These are phyloP conservation scores for Leccinum sublutescens DNA, from an alignment of 768 basidiomycete species.

Conservation along the genomic window DNA sequence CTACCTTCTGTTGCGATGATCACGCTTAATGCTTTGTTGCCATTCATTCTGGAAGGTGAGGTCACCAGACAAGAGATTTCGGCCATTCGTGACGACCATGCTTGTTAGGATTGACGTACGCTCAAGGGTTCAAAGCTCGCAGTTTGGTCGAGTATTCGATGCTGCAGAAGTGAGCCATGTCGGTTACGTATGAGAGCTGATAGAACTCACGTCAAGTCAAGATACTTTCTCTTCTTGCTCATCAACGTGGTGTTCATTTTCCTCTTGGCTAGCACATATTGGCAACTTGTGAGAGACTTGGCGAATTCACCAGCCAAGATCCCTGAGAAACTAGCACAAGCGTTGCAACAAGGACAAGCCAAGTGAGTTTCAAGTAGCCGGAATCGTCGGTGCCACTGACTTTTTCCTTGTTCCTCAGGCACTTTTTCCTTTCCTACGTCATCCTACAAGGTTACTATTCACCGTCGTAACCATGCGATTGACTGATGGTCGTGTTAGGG, in stretches of 20 bases:
- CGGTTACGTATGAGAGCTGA: neutral
- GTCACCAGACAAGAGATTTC: neutral
- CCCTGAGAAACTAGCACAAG: slow-evolving; percentile 86
- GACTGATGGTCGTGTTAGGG: slow-evolving; percentile 40
- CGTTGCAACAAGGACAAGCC: slow-evolving; percentile 75
- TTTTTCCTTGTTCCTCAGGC: slow-evolving; percentile 36
- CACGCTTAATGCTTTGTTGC: slow-evolving; percentile 81
- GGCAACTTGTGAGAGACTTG: slow-evolving; percentile 86
- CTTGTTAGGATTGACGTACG: slow-evolving; percentile 66
- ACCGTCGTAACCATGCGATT: neutral
- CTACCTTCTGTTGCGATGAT: slow-evolving; percentile 91
- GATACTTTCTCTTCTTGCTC: slow-evolving; percentile 92
- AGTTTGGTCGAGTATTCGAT: slow-evolving; percentile 94
- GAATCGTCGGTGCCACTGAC: slow-evolving; percentile 12
- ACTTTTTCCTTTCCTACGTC: slow-evolving; percentile 85
- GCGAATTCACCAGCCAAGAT: slow-evolving; percentile 93
- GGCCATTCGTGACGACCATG: neutral
- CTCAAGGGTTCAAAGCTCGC: slow-evolving; percentile 87
- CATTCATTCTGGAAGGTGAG: slow-evolving; percentile 85
- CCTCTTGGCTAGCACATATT: slow-evolving; percentile 87
- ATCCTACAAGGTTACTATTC: slow-evolving; percentile 66
- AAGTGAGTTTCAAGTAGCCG: slow-evolving; percentile 39
- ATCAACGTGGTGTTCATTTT: slow-evolving; percentile 95
- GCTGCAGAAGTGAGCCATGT: slow-evolving; percentile 72
- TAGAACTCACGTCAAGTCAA: slow-evolving; percentile 33